Conservation (phyloP, 1,284 basidiomycete species). For the Puccinia coronata region DNA sequence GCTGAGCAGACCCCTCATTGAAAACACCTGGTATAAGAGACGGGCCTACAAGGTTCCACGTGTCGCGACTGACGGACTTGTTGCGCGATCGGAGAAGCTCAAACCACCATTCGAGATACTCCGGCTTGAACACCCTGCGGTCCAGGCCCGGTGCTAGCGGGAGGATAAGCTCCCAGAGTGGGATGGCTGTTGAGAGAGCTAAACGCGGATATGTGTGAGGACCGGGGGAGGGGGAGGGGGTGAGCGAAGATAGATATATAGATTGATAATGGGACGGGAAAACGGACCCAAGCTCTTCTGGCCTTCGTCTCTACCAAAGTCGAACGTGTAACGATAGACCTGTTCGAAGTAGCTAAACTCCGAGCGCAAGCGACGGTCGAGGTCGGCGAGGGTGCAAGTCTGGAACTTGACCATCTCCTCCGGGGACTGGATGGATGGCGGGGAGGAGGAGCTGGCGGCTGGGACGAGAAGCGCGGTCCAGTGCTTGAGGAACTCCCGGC, state of each 20-base stretch:
- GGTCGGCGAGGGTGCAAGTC: constrained; percentile 16
- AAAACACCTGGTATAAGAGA: background rate
- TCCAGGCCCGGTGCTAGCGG: constrained; percentile 27
- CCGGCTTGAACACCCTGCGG: constrained; percentile 12
- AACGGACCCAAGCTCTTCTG: constrained; percentile 49
- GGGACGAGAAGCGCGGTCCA: constrained; percentile 28
- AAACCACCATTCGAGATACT: constrained; percentile 47
- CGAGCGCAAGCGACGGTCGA: constrained; percentile 14
- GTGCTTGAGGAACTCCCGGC: background rate
- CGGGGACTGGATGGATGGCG: background rate
- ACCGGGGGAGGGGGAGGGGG: background rate
- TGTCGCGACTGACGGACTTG: constrained; percentile 46
- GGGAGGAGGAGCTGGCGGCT: background rate
- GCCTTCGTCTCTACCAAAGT: constrained; percentile 49
- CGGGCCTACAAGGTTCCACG: constrained; percentile 46
- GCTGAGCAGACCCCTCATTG: too few species aligned
- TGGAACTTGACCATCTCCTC: constrained; percentile 35
- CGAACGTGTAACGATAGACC: constrained; percentile 47
- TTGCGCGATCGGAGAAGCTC: constrained; percentile 41
- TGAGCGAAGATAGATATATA: background rate
- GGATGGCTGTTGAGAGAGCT: constrained; percentile 45
- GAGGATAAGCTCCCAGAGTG: constrained; percentile 45
- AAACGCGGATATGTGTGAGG: background rate
- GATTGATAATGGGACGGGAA: background rate
- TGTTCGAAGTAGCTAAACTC: constrained; percentile 44